A percentile compares a stretch with the other conserved stretches of the same genome.
Conservation (phyloP, 2,329 filamentous ascomycete genomes). For the Westerdykella ornata region DNA sequence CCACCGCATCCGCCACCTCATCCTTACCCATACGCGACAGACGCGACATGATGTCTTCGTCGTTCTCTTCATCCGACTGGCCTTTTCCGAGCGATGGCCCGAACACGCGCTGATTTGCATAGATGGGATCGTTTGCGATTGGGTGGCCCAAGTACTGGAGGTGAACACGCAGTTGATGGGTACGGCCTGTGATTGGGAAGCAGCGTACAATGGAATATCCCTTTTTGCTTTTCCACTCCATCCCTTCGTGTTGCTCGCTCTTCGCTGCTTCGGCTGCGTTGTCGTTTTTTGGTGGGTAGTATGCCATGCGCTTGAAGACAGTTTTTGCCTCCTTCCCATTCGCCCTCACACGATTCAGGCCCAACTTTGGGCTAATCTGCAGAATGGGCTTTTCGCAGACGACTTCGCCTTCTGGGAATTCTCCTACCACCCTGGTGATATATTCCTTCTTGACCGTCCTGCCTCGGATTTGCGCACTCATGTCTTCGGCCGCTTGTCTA, state of each 20-base stretch:
- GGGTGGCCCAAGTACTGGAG: constrained; percentile 91
- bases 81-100: constrained; percentile 67
- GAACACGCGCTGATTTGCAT: constrained; percentile 90
- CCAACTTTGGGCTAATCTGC: constrained; percentile 88
- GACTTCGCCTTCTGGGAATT: constrained; percentile 85
- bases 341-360: constrained; percentile 87
- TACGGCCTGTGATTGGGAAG: constrained; percentile 84
- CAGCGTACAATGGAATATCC: constrained; percentile 95
- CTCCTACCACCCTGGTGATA: constrained; percentile 79
- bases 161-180: constrained; percentile 91
- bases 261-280: constrained; percentile 12
- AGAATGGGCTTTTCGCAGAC: constrained; percentile 92
- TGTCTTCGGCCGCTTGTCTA: constrained; percentile 66
- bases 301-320: constrained; percentile 86
- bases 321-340: constrained; percentile 86
- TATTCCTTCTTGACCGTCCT: constrained; percentile 93
- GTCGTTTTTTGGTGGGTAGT: constrained; percentile 60
- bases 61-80: constrained; percentile 63
- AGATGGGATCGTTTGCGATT: constrained; percentile 96
- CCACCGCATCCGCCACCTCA: constrained; percentile 81
- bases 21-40: constrained; percentile 89
- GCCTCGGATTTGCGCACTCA: constrained; percentile 68
- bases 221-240: constrained; percentile 50
- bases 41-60: constrained; percentile 83
- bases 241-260: constrained; percentile 29